Conservation (phyloP, 805 yeast genomes). For the Sugiyamaella qingdaonensis region DNA sequence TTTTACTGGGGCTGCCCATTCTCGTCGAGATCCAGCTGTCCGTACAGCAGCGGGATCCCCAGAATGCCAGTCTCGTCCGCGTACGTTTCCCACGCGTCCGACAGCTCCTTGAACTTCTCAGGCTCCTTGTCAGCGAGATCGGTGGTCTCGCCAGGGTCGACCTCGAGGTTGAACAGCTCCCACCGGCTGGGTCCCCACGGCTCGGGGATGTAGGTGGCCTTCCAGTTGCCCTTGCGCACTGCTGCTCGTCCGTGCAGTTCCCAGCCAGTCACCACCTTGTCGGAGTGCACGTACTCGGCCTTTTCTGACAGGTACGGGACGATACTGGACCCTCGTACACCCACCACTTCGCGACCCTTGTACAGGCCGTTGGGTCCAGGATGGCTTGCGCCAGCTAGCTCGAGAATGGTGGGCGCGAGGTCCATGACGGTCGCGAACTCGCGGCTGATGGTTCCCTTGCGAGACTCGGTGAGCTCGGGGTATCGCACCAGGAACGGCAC, state of each 20-base stretch:
- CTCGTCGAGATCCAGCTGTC: background rate
- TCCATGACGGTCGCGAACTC: slow-evolving; percentile 57
- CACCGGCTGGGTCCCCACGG: slow-evolving; percentile 47
- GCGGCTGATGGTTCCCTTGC: slow-evolving; percentile 24
- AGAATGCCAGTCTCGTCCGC: slow-evolving; percentile 33
- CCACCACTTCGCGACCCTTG: slow-evolving; percentile 41
- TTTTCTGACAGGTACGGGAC: slow-evolving; percentile 34
- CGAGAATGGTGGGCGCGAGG: slow-evolving; percentile 52
- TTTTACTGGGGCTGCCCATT: no score
- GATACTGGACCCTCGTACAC: slow-evolving; percentile 46
- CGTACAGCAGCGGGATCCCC: slow-evolving; percentile 4
- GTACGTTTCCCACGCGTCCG: slow-evolving; percentile 46
- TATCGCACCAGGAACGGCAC: slow-evolving; percentile 49
- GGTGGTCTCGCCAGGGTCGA: slow-evolving; percentile 47
- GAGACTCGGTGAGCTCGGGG: slow-evolving; percentile 34
- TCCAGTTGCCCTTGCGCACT: slow-evolving; percentile 44
- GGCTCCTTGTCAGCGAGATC: slow-evolving; percentile 39
- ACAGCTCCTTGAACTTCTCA: slow-evolving; percentile 37
- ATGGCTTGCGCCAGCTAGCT: slow-evolving; percentile 41
- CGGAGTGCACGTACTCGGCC: slow-evolving; percentile 12
- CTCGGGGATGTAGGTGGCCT: slow-evolving; percentile 46
- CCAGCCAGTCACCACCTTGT: slow-evolving; percentile 43
- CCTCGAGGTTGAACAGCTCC: slow-evolving; percentile 35
- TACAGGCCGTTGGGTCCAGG: slow-evolving; percentile 24
- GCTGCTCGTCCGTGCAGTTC: slow-evolving; percentile 54